phyloP scores from a whole-genome alignment of 352 stramenopile genomes.

The Globisporangium viniferum region DNA sequence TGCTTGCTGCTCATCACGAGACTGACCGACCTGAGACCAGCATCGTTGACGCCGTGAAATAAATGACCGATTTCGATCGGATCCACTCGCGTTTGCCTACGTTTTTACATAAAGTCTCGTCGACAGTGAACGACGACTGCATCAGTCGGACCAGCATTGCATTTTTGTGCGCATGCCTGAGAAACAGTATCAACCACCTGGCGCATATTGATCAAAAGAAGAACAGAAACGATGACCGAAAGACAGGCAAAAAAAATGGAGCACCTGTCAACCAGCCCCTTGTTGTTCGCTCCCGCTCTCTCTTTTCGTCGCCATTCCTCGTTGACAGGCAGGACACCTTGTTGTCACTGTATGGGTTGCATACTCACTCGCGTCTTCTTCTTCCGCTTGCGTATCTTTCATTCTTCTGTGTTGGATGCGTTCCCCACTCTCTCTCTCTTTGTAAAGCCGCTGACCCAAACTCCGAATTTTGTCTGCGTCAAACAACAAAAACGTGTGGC shows the following conservation, averaged over 20 bases:
- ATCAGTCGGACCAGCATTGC: background rate
- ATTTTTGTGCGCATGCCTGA: background rate
- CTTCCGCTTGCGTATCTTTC: background rate
- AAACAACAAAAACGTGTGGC: background rate
- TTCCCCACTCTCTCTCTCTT: background rate
- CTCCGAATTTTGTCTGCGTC: background rate
- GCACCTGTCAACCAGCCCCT: background rate
- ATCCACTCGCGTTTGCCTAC: background rate
- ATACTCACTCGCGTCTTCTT: background rate
- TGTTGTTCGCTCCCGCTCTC: no score
- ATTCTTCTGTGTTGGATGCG: background rate
- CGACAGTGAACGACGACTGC: background rate
- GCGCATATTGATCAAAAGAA: background rate
- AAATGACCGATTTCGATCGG: background rate
- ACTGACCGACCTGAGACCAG: background rate
- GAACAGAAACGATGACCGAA: background rate
- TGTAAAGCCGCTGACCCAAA: background rate
- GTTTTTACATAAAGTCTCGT: background rate
- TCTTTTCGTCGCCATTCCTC: background rate
- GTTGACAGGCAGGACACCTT: no score
- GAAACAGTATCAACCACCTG: background rate
- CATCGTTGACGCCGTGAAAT: background rate
- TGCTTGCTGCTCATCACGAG: background rate
- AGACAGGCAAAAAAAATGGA: background rate
- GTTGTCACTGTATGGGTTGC: background rate